A percentile compares a stretch with the other conserved stretches of the same genome.
Conservation (phyloP, 1,284 basidiomycete genomes). For the Trichosporon sp. region DNA sequence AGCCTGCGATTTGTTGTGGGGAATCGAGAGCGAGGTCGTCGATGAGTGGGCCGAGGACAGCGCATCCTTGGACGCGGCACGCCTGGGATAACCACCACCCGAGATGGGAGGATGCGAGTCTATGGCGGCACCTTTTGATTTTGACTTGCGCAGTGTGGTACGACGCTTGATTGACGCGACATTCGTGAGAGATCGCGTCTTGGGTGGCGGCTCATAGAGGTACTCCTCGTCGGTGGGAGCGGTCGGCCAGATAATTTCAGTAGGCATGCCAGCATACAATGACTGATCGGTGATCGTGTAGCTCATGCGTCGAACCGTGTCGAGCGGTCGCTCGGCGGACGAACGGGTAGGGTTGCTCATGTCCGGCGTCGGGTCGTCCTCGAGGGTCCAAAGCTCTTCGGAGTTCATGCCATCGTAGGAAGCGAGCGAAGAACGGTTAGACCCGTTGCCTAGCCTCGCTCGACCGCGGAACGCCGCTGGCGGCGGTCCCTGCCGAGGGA, state of each 20-base stretch:
- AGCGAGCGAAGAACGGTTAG: constrained; percentile 45
- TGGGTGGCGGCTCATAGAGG: constrained; percentile 31
- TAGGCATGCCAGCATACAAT: constrained; percentile 34
- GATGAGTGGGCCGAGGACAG: constrained; percentile 51
- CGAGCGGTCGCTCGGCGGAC: constrained; percentile 51
- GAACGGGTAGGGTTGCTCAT: constrained; percentile 52
- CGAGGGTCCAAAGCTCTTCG: constrained; percentile 51
- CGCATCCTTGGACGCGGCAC: constrained; percentile 25
- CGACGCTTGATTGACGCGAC: constrained; percentile 36
- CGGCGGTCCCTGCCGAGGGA: constrained; percentile 10
- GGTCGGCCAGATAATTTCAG: constrained; percentile 39
- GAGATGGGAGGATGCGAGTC: constrained; percentile 31
- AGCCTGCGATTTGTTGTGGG: constrained; percentile 40
- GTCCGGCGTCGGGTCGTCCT: constrained; percentile 44
- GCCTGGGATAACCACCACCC: constrained; percentile 23
- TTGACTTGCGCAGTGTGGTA: constrained; percentile 29
- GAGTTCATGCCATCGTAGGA: constrained; percentile 43
- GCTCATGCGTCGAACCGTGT: constrained; percentile 50
- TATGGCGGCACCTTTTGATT: constrained; percentile 31
- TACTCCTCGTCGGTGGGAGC: constrained; percentile 37
- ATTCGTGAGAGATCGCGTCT: constrained; percentile 47
- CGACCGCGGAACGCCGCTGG: constrained; percentile 26
- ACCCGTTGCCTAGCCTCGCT: constrained; percentile 27
- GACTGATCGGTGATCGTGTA: constrained; percentile 36
- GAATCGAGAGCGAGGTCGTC: constrained; percentile 45